Conservation (phyloP, 176 grass and related monocot species). For the Paspalum vaginatum region DNA sequence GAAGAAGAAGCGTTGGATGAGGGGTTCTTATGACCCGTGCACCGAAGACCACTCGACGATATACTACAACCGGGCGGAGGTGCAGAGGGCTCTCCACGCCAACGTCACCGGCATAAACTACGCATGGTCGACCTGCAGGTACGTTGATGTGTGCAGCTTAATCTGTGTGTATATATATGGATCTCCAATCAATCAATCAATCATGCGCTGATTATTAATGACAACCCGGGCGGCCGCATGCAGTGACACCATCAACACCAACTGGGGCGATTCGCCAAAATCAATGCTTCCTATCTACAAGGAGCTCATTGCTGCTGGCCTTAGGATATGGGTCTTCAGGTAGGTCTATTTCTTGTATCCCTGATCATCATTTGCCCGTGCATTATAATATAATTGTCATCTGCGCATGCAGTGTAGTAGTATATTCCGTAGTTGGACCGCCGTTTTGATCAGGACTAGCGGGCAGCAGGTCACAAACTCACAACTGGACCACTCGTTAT, state of each 20-base stretch:
- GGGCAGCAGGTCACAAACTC: no score
- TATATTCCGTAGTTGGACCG: no score
- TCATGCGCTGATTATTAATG: no score
- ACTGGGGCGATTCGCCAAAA: conserved; percentile 72
- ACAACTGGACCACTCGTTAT: no score
- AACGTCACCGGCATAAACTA: conserved; percentile 27
- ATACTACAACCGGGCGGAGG: conserved; percentile 33
- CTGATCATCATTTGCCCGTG: neutral
- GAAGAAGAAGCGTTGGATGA: neutral
- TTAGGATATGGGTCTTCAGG: conserved; percentile 89
- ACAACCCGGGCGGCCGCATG: no score
- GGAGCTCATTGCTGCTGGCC: conserved; percentile 60
- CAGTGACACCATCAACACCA: conserved; percentile 3
- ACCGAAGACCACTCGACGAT: neutral
- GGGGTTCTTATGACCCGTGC: conserved; percentile 14
- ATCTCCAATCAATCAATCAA: no score
- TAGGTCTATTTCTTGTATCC: neutral
- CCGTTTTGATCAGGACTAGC: no score
- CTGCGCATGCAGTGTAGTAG: no score
- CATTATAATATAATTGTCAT: neutral
- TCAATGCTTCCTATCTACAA: conserved; percentile 69
- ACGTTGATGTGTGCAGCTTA: no score
- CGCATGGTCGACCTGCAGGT: conserved; percentile 17
- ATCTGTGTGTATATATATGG: no score
- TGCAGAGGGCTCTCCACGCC: conserved; percentile 39